A percentile compares a stretch with the other conserved stretches of the same genome.
phyloP scores from a whole-genome alignment of 108 stramenopile genomes.

The Skeletonema costatum region DNA sequence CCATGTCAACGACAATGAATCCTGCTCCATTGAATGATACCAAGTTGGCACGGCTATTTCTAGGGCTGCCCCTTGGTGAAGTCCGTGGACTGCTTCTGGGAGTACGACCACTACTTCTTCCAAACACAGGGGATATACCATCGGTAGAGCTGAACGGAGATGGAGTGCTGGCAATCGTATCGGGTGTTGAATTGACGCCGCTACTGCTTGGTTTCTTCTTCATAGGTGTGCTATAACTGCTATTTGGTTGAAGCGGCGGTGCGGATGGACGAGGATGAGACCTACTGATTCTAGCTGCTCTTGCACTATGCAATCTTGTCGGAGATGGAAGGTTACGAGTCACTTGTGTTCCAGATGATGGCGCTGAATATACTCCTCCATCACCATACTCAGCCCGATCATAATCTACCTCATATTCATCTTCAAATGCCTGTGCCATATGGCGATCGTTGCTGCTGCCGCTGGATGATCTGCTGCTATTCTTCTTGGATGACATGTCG shows the following conservation, averaged over 20 bases:
- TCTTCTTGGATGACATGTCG: not conserved
- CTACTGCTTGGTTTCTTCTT: not conserved
- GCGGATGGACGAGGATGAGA: not conserved
- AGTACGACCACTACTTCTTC: not conserved
- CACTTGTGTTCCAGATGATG: not conserved
- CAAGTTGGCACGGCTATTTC: not conserved
- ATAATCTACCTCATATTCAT: not conserved
- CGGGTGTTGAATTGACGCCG: not conserved
- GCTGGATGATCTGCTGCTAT: not conserved
- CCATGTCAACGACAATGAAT: constrained; percentile 8
- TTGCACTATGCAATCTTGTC: not conserved
- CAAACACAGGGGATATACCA: not conserved
- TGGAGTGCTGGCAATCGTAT: not conserved
- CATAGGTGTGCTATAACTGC: not conserved
- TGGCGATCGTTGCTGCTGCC: not conserved
- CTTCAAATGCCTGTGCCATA: not conserved
- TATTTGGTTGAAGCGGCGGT: not conserved
- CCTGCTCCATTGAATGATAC: not conserved
- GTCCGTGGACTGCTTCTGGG: not conserved
- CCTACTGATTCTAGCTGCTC: not conserved
- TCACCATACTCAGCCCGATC: not conserved
- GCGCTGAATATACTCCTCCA: not conserved
- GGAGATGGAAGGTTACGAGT: not conserved
- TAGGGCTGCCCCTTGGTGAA: not conserved
- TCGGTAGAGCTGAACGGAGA: not conserved